Conservation (phyloP, 768 basidiomycete genomes). For the Tulasnella sp. region DNA sequence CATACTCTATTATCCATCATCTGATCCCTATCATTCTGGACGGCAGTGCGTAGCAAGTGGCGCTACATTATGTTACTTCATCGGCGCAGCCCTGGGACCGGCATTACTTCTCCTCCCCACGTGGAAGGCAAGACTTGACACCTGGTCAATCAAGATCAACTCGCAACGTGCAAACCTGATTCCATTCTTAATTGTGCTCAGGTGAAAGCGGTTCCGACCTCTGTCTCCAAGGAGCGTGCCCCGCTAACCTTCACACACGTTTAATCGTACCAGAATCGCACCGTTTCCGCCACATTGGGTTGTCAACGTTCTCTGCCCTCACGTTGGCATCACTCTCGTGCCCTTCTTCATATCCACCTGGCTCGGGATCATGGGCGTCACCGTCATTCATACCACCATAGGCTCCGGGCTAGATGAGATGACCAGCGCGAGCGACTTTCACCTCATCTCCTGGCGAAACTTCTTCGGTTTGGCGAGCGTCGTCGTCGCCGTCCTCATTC, state of each 20-base stretch:
- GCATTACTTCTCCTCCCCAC: slow-evolving; percentile 78
- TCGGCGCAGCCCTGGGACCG: slow-evolving; percentile 85
- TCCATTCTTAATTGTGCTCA: slow-evolving; percentile 83
- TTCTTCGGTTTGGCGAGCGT: slow-evolving; percentile 76
- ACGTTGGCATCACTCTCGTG: slow-evolving; percentile 73
- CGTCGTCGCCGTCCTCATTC: slow-evolving; percentile 85
- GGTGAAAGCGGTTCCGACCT: slow-evolving; percentile 20
- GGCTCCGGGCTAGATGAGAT: slow-evolving; percentile 83
- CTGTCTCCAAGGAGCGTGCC: not conserved
- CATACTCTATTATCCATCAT: not conserved
- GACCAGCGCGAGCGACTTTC: slow-evolving; percentile 88
- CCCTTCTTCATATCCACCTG: slow-evolving; percentile 88
- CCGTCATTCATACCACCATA: slow-evolving; percentile 91
- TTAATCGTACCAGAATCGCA: slow-evolving; percentile 47
- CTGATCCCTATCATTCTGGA: not conserved
- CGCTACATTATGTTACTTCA: slow-evolving; percentile 82
- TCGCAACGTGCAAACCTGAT: slow-evolving; percentile 75
- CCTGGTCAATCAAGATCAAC: slow-evolving; percentile 67
- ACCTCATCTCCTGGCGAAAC: slow-evolving; percentile 85
- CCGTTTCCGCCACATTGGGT: slow-evolving; percentile 91
- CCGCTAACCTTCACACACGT: not conserved
- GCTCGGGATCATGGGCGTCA: slow-evolving; percentile 81
- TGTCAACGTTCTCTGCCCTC: slow-evolving; percentile 83
- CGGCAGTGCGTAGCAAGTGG: slow-evolving; percentile 71
- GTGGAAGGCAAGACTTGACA: slow-evolving; percentile 73